These are phyloP conservation scores for Athelia psychrophila DNA, from an alignment of 1,284 basidiomycete genomes.

Conservation along the genomic window DNA sequence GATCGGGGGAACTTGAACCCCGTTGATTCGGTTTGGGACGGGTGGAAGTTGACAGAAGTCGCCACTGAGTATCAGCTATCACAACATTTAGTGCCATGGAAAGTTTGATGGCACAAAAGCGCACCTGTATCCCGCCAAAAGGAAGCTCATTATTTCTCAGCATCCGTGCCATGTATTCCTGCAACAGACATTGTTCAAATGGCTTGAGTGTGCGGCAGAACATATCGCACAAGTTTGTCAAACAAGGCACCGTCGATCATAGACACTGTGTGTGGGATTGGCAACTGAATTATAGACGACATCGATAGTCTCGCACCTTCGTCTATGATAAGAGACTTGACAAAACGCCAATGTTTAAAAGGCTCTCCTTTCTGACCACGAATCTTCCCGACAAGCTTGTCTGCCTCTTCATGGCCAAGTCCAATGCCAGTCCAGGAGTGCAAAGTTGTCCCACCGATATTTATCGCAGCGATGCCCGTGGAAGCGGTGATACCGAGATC, in stretches of 20 bases:
- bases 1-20: constrained; percentile 25
- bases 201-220: constrained; percentile 12
- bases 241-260: constrained; percentile 96
- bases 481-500: constrained; percentile 84
- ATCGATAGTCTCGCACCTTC: constrained; percentile 61
- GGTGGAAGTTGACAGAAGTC: constrained; percentile 98
- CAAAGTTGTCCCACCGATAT: constrained; percentile 91
- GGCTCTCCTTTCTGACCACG: constrained; percentile 57
- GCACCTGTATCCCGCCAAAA: constrained; percentile 94
- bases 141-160: constrained; percentile 66
- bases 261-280: constrained; percentile 60
- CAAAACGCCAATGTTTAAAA: constrained; percentile 64
- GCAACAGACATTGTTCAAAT: neutral
- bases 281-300: neutral
- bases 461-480: constrained; percentile 90
- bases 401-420: constrained; percentile 68
- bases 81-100: constrained; percentile 4
- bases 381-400: constrained; percentile 68
- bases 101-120: constrained; percentile 2
- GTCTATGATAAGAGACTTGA: constrained; percentile 89
- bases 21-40: constrained; percentile 48
- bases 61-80: constrained; percentile 81
- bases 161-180: constrained; percentile 53
- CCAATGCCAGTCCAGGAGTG: constrained; percentile 94
- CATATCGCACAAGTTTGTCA: constrained; percentile 65